A percentile compares a stretch with the other conserved stretches of the same genome.
Evolutionary conservation across 352 stramenopile genomes (phyloP).

Genomic region (Discostella stelligera): DNA sequence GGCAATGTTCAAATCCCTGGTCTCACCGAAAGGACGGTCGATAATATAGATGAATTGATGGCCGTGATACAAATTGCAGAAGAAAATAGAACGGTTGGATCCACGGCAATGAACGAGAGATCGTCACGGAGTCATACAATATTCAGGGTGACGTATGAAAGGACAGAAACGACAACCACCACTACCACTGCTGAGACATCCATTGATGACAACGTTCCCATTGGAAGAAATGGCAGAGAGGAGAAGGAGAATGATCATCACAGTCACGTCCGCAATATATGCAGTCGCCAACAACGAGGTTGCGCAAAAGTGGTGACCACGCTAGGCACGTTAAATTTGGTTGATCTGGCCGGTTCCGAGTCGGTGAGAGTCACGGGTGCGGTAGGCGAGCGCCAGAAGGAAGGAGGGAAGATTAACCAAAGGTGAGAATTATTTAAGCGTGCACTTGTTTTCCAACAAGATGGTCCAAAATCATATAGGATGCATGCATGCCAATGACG

Average conservation of each 20-base stretch:
- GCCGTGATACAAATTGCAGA: slow-evolving; percentile 39
- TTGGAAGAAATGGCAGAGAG: slow-evolving; percentile 15
- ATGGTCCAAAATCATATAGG: too few species aligned
- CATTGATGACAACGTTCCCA: background rate
- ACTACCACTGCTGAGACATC: slow-evolving; percentile 4
- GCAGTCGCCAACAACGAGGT: slow-evolving; percentile 24
- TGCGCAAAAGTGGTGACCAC: slow-evolving; percentile 57
- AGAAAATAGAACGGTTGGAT: slow-evolving; percentile 39
- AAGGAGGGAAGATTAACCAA: slow-evolving; percentile 95
- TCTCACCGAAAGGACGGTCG: slow-evolving; percentile 29
- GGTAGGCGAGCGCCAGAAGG: slow-evolving; percentile 87
- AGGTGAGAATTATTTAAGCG: slow-evolving; percentile 56
- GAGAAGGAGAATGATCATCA: slow-evolving; percentile 40
- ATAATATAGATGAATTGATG: slow-evolving; percentile 38
- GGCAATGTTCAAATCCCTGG: slow-evolving; percentile 36
- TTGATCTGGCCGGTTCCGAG: slow-evolving; percentile 96
- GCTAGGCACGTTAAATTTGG: slow-evolving; percentile 87
- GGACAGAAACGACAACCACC: slow-evolving; percentile 26
- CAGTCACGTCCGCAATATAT: background rate
- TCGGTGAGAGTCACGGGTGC: slow-evolving; percentile 88
- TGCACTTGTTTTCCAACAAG: slow-evolving; percentile 4
- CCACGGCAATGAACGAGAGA: slow-evolving; percentile 70
- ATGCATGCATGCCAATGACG: too few species aligned
- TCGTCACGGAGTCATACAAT: slow-evolving; percentile 75
- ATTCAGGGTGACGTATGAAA: slow-evolving; percentile 63